Percentiles rank a stretch among this genome's conserved stretches.
Conservation (phyloP, 1,284 basidiomycete genomes). For the Papiliotrema fonsecae region DNA sequence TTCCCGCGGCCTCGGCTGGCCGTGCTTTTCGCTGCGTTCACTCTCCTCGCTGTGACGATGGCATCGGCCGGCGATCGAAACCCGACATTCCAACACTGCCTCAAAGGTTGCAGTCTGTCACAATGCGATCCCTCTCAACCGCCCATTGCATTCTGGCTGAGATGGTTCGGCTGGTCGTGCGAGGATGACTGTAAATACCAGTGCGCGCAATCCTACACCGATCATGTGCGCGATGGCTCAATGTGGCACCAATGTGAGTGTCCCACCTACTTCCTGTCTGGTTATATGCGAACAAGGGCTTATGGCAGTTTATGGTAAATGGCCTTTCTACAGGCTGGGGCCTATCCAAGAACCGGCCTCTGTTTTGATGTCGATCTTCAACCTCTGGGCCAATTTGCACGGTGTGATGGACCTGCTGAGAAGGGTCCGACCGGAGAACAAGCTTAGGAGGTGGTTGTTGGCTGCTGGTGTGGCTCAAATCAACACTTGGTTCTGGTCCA, state of each 20-base stretch:
- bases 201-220: conserved; percentile 80
- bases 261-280: neutral
- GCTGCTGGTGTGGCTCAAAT: conserved; percentile 68
- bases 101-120: conserved; percentile 38
- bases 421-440: conserved; percentile 57
- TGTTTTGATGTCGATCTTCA: conserved; percentile 77
- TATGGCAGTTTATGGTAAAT: conserved; percentile 73
- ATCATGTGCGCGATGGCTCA: conserved; percentile 51
- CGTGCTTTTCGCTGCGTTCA: conserved; percentile 11
- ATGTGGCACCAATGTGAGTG: conserved; percentile 60
- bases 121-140: conserved; percentile 49
- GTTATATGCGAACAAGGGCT: neutral
- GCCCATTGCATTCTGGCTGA: conserved; percentile 54
- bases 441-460: conserved; percentile 66
- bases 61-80: conserved; percentile 61
- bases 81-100: conserved; percentile 55
- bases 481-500: conserved; percentile 90
- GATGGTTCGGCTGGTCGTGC: conserved; percentile 63
- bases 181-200: conserved; percentile 79
- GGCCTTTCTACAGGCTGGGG: conserved; percentile 81
- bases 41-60: conserved; percentile 10
- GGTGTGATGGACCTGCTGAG: conserved; percentile 56
- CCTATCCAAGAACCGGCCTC: conserved; percentile 94
- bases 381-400: conserved; percentile 67
- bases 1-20: neutral